Evolutionary conservation across 495 filamentous ascomycete genomes (phyloP).

Genomic region (Aspergillus heteromorphus): DNA sequence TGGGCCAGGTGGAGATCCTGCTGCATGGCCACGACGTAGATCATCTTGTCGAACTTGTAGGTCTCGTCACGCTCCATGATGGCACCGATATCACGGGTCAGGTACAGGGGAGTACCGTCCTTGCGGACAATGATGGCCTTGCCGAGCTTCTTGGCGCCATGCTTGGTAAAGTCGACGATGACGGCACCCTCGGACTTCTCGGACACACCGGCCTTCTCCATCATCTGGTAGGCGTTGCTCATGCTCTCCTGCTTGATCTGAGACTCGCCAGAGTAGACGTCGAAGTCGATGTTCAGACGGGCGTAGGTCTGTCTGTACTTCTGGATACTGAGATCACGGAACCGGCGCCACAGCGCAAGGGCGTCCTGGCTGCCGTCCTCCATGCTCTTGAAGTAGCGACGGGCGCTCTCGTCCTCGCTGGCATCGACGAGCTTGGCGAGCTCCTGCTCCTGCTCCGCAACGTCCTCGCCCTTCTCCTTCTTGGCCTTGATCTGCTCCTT

Average conservation of each 20-base stretch:
- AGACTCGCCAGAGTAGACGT: conserved; percentile 93
- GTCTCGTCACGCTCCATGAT: conserved; percentile 56
- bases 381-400: conserved; percentile 89
- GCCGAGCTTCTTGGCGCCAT: conserved; percentile 61
- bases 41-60: conserved; percentile 69
- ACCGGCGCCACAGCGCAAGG: conserved; percentile 75
- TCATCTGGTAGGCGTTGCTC: conserved; percentile 53
- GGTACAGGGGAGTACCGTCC: conserved; percentile 64
- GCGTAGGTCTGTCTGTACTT: conserved; percentile 80
- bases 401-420: conserved; percentile 59
- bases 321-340: conserved; percentile 83
- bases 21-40: conserved; percentile 67
- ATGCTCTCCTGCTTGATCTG: conserved; percentile 81
- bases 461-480: conserved; percentile 46
- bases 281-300: conserved; percentile 85
- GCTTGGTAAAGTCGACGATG: conserved; percentile 81
- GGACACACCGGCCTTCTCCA: conserved; percentile 68
- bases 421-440: conserved; percentile 47
- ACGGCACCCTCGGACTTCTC: conserved; percentile 83
- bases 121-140: conserved; percentile 63
- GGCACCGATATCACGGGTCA: conserved; percentile 69
- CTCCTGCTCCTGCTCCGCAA: conserved; percentile 42
- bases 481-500: conserved; percentile 49
- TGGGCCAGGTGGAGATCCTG: conserved; percentile 69
- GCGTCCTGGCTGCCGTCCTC: conserved; percentile 72